Conservation (phyloP, 129 eudicot species). For the Pulicaria dysenterica region DNA sequence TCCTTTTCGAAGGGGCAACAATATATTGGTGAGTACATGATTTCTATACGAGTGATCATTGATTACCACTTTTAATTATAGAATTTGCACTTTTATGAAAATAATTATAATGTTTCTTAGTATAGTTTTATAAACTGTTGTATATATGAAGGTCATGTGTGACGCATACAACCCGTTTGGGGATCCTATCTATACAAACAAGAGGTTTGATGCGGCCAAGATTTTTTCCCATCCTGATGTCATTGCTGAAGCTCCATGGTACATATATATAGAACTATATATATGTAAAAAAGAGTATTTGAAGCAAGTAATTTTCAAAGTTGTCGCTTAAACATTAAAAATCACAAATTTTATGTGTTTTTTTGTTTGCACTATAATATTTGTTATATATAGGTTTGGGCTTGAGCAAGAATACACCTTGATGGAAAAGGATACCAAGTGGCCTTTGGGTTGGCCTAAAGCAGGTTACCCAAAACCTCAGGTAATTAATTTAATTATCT, state of each 20-base stretch:
- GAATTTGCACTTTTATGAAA: no score
- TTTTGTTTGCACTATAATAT: background rate
- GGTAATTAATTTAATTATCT: slow-evolving; percentile 25
- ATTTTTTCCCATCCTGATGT: slow-evolving; percentile 70
- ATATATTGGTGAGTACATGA: slow-evolving; percentile 60
- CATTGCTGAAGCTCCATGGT: slow-evolving; percentile 76
- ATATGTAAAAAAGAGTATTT: no score
- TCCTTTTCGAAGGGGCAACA: slow-evolving; percentile 91
- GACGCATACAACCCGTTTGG: slow-evolving; percentile 82
- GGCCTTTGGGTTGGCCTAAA: slow-evolving; percentile 86
- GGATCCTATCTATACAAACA: slow-evolving; percentile 77
- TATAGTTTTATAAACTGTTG: background rate
- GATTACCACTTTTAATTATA: no score
- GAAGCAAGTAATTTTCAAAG: background rate
- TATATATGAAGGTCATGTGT: slow-evolving; percentile 68
- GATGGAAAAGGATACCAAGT: slow-evolving; percentile 55
- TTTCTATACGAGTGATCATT: no score
- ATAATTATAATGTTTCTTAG: background rate
- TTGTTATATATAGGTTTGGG: slow-evolving; percentile 54
- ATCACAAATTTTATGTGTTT: background rate
- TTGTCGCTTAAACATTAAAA: background rate
- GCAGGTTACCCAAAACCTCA: slow-evolving; percentile 85
- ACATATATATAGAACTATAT: no score
- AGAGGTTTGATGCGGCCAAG: slow-evolving; percentile 65
- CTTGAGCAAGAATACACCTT: slow-evolving; percentile 87